These are phyloP conservation scores for Sistotremastrum suecicum DNA, from an alignment of 768 basidiomycete genomes.

Conservation along the genomic window DNA sequence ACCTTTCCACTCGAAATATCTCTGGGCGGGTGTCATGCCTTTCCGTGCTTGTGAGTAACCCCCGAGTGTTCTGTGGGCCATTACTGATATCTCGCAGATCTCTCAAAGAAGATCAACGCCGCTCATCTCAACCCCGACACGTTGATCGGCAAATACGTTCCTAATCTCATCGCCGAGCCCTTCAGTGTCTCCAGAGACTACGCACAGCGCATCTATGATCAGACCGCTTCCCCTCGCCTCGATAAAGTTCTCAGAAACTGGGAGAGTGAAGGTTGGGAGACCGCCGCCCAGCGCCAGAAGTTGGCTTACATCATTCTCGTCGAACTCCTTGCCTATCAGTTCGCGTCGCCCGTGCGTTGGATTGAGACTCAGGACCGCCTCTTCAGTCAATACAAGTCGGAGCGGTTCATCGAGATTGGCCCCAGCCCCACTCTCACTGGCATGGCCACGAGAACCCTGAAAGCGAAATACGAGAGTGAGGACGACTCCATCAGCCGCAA, in stretches of 20 bases:
- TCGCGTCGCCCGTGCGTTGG: slow-evolving; percentile 97
- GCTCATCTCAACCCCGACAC: slow-evolving; percentile 87
- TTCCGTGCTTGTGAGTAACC: slow-evolving; percentile 82
- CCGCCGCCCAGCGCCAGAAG: slow-evolving; percentile 71
- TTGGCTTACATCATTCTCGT: slow-evolving; percentile 94
- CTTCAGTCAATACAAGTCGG: slow-evolving; percentile 76
- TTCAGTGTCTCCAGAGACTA: slow-evolving; percentile 78
- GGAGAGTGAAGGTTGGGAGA: slow-evolving; percentile 85
- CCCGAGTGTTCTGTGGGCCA: background rate
- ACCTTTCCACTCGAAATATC: slow-evolving; percentile 97
- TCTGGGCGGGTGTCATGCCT: slow-evolving; percentile 97
- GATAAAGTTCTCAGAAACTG: slow-evolving; percentile 90
- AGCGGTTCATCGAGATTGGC: slow-evolving; percentile 90
- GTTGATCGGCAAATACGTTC: slow-evolving; percentile 90
- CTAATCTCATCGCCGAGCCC: slow-evolving; percentile 85
- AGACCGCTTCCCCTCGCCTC: slow-evolving; percentile 89
- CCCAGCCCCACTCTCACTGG: slow-evolving; percentile 94
- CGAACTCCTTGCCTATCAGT: slow-evolving; percentile 94
- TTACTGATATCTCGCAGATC: slow-evolving; percentile 32
- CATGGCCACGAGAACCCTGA: slow-evolving; percentile 82
- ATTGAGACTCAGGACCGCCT: slow-evolving; percentile 97
- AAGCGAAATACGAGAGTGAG: slow-evolving; percentile 83
- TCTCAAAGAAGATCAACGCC: slow-evolving; percentile 96
- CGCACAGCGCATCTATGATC: slow-evolving; percentile 90
- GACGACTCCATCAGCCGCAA: slow-evolving; percentile 75